These are phyloP conservation scores for Aspergillus quadrilineatus DNA, from an alignment of 2,329 filamentous ascomycete species.

Conservation along the genomic window DNA sequence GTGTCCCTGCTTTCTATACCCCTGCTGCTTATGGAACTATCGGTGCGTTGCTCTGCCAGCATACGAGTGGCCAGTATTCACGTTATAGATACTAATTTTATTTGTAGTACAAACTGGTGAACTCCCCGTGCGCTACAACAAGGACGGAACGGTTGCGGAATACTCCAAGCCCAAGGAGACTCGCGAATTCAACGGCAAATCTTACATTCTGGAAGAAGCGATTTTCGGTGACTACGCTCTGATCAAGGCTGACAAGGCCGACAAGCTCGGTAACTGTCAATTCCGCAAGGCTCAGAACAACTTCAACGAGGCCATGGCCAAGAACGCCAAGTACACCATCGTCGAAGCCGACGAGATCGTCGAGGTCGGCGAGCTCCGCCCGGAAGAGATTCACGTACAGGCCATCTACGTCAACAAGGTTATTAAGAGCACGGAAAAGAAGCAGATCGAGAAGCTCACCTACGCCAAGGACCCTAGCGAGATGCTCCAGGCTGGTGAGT, in stretches of 20 bases:
- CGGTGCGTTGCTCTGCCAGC: constrained; percentile 37
- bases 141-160: constrained; percentile 76
- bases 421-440: constrained; percentile 68
- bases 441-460: constrained; percentile 76
- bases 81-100: constrained; percentile 9
- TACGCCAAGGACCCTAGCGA: constrained; percentile 65
- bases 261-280: constrained; percentile 74
- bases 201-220: constrained; percentile 74
- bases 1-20: constrained; percentile 84
- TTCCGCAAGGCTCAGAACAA: constrained; percentile 75
- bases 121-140: constrained; percentile 72
- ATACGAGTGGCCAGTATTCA: constrained; percentile 23
- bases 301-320: constrained; percentile 75
- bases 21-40: constrained; percentile 78
- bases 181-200: constrained; percentile 69
- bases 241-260: constrained; percentile 72
- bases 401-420: constrained; percentile 85
- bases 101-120: constrained; percentile 47
- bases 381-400: constrained; percentile 73
- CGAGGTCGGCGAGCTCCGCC: constrained; percentile 67
- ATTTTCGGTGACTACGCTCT: constrained; percentile 76
- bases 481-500: constrained; percentile 48
- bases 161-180: constrained; percentile 67
- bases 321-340: constrained; percentile 74
- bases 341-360: constrained; percentile 87